Conservation (phyloP, 495 filamentous ascomycete species). For the Ascodesmis nigricans region DNA sequence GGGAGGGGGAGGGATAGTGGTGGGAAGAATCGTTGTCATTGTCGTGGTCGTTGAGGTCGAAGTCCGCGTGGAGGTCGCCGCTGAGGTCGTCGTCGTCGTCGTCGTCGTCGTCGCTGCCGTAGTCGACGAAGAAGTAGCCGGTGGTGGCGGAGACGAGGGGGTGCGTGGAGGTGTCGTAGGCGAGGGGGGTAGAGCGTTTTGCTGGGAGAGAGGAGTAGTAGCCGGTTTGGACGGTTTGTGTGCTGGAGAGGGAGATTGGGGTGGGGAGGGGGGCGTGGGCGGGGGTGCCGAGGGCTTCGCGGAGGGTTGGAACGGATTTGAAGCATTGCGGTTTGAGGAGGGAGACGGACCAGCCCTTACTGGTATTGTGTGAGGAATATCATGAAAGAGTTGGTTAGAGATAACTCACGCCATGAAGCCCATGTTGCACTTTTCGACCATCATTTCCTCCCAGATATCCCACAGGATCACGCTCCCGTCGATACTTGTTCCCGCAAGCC, state of each 20-base stretch:
- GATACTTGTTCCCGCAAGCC: slow-evolving; percentile 58
- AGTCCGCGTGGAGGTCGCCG: slow-evolving; percentile 7
- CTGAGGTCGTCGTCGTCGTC: slow-evolving; percentile 10
- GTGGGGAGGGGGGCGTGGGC: not conserved
- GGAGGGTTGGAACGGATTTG: slow-evolving; percentile 12
- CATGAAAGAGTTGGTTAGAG: too few relatives aligned
- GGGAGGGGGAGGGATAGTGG: not conserved
- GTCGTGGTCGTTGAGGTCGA: slow-evolving; percentile 7
- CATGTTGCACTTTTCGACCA: slow-evolving; percentile 15
- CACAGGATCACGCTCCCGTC: slow-evolving; percentile 40
- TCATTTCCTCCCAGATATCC: slow-evolving; percentile 27
- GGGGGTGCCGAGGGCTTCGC: slow-evolving; percentile 14
- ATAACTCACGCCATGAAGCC: slow-evolving; percentile 2
- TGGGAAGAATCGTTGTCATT: slow-evolving; percentile 1
- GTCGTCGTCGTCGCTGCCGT: slow-evolving; percentile 16
- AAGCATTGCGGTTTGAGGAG: slow-evolving; percentile 19
- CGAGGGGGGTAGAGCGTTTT: too few relatives aligned
- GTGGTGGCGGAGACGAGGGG: too few relatives aligned
- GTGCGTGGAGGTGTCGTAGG: too few relatives aligned
- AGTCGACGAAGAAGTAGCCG: slow-evolving; percentile 13
- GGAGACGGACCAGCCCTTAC: slow-evolving; percentile 19
- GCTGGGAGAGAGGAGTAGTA: too few relatives aligned
- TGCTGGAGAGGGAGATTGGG: not conserved
- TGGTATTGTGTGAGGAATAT: slow-evolving; percentile 1
- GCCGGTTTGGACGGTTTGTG: too few relatives aligned